Base-by-base conservation (phyloP, 805 yeast species). In the Monosporozyma solicola region DNA sequence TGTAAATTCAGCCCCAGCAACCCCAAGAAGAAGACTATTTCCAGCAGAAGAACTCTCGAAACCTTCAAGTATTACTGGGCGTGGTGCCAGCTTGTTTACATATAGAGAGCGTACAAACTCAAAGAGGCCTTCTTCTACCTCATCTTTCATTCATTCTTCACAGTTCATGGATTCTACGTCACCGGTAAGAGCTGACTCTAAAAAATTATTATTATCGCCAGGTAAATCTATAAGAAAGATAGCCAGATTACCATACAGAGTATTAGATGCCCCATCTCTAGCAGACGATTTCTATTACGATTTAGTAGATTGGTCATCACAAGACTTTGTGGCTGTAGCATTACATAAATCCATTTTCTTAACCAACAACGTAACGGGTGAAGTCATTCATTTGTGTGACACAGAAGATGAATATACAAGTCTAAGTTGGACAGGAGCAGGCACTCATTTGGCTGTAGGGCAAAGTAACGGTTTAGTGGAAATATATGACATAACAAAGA, bases 231-330 rank as follows among this genome's bases (percentile, higher is more conserved):
- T 85, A 1, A 72, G 99, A 47, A 78, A 80, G 32, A 87, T 94
- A 22, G 76, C 94, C 3, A 87, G 86, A 63, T 87, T 90, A 0
- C 98, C 99, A 0, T 90, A 85, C 63, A 77, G 96, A 53, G 97
- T 92, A 5, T 76, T 92, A 46, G 99, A 92, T 71, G 99, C 99
- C 0, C 99, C 98, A 0, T 96, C 89, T 48, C 73, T 94, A 24
- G 89, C 89, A 5, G 98, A 94, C 66, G 98, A 92, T 66, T 92
- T 91, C 64, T 92, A 92, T 66, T 76, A 90, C 50, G 94, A 94
- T 61, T 74, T 94, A 53, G 86, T 94, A 1, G 98, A 94, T 66
- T 92, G 99, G 99, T 96, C 97, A 0, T 80, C 88, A 27, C 88
- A 84, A 54, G 95, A 92, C 67, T 72, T 87, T 35, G 72, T 94